A percentile compares a stretch with the other conserved stretches of the same genome.
These are phyloP conservation scores for Kuraishia hungarica DNA, from an alignment of 805 yeast genomes.

Conservation along the genomic window DNA sequence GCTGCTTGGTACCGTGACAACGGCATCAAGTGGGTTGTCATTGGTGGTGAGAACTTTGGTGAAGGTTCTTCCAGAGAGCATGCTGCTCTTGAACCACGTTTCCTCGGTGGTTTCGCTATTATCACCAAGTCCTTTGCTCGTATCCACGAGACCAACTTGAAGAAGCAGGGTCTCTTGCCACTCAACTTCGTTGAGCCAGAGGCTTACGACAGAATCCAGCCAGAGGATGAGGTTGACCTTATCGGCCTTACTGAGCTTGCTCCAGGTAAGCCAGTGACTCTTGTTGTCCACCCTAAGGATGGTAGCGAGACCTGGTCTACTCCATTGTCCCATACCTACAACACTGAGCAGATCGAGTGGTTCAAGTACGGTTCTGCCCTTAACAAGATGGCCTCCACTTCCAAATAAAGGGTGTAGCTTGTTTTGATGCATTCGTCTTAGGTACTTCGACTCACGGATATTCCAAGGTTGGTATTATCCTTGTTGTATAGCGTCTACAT, in stretches of 20 bases:
- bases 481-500: neutral
- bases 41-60: constrained; percentile 98
- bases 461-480: too few species aligned
- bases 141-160: constrained; percentile 98
- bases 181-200: constrained; percentile 84
- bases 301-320: constrained; percentile 78
- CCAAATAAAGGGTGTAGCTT: constrained; percentile 6
- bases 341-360: constrained; percentile 96
- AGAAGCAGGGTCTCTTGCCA: constrained; percentile 98
- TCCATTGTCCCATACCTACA: constrained; percentile 93
- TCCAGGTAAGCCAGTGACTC: constrained; percentile 84
- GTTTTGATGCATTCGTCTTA: neutral
- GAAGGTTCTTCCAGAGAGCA: constrained; percentile 99
- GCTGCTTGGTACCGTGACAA: constrained; percentile 91
- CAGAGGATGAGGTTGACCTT: constrained; percentile 83
- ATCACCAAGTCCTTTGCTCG: constrained; percentile 97
- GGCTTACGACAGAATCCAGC: constrained; percentile 90
- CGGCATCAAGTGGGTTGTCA: constrained; percentile 92
- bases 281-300: constrained; percentile 65
- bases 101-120: constrained; percentile 96
- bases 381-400: constrained; percentile 61
- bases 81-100: constrained; percentile 99
- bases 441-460: neutral
- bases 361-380: constrained; percentile 98
- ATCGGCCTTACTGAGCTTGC: constrained; percentile 77